phyloP scores from a whole-genome alignment of 2,329 filamentous ascomycete genomes.

The Cadophora sp. region DNA sequence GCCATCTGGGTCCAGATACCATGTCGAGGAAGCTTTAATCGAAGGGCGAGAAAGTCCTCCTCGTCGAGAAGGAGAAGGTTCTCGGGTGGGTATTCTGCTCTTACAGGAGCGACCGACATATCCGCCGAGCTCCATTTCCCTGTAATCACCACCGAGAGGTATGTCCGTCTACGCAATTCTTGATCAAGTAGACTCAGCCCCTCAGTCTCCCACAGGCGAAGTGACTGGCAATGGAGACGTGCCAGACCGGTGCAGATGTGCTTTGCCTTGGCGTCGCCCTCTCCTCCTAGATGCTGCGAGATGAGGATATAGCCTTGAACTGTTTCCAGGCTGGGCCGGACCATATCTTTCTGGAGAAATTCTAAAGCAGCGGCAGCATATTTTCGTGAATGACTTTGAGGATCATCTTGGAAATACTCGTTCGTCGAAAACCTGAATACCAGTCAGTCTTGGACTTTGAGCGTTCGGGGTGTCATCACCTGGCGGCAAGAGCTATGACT shows the following conservation, averaged over 20 bases:
- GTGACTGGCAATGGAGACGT: constrained; percentile 27
- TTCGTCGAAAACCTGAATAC: constrained; percentile 24
- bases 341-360: constrained; percentile 27
- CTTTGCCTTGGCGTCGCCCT: constrained; percentile 30
- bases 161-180: constrained; percentile 27
- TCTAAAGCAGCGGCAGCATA: constrained; percentile 23
- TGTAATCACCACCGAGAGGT: constrained; percentile 30
- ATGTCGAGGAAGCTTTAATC: constrained; percentile 7
- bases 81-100: constrained; percentile 16
- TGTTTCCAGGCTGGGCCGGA: constrained; percentile 22
- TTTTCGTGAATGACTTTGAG: constrained; percentile 16
- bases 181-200: constrained; percentile 21
- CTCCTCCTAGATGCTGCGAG: constrained; percentile 28
- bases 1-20: constrained; percentile 35
- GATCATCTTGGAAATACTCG: constrained; percentile 18
- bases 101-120: constrained; percentile 25
- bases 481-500: constrained; percentile 10
- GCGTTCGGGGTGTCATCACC: not conserved
- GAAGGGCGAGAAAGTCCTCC: constrained; percentile 26
- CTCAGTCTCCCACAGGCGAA: constrained; percentile 29
- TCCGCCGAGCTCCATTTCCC: constrained; percentile 33
- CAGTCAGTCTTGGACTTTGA: not conserved
- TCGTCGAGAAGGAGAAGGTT: constrained; percentile 28
- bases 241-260: constrained; percentile 33
- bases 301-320: constrained; percentile 29